phyloP scores from a whole-genome alignment of 1,139 yeast genomes.

The Blastobotrys ciferrii region DNA sequence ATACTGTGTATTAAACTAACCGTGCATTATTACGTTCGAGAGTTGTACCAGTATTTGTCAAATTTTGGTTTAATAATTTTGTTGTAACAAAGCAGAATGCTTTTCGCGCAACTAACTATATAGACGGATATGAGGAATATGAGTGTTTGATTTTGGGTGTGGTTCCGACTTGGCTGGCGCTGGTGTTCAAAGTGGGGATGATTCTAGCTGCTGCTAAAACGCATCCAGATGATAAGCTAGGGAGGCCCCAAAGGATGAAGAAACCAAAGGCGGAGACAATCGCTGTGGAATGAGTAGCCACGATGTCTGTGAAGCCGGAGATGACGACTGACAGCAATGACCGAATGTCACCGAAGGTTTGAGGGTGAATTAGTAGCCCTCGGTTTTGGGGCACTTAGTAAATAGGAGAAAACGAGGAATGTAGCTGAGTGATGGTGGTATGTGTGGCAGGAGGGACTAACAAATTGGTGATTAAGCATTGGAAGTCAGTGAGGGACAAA shows the following conservation, averaged over 20 bases:
- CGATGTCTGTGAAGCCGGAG: conserved; percentile 41
- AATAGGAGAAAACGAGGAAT: conserved; percentile 7
- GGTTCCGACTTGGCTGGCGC: conserved; percentile 7
- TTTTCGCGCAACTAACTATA: too few relatives aligned
- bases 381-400: not conserved
- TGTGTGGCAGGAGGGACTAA: conserved; percentile 18
- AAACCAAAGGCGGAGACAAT: conserved; percentile 66
- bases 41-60: too few relatives aligned
- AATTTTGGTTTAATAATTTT: too few relatives aligned
- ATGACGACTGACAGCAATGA: conserved; percentile 39
- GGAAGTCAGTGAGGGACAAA: conserved; percentile 75
- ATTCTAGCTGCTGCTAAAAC: conserved; percentile 95
- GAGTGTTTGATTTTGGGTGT: conserved; percentile 25
- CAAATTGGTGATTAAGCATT: conserved; percentile 32
- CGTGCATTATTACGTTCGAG: too few relatives aligned
- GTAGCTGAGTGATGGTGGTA: conserved; percentile 6
- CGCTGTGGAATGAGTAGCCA: conserved; percentile 47
- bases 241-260: conserved; percentile 74
- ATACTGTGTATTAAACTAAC: too few relatives aligned
- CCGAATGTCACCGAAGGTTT: conserved; percentile 25
- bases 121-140: conserved; percentile 72
- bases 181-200: conserved; percentile 51
- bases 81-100: too few relatives aligned
- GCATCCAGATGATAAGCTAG: conserved; percentile 82
- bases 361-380: conserved; percentile 1